Conservation (phyloP, 371 early-diverging fungal genomes). For the Dinochytrium kinnereticum region DNA sequence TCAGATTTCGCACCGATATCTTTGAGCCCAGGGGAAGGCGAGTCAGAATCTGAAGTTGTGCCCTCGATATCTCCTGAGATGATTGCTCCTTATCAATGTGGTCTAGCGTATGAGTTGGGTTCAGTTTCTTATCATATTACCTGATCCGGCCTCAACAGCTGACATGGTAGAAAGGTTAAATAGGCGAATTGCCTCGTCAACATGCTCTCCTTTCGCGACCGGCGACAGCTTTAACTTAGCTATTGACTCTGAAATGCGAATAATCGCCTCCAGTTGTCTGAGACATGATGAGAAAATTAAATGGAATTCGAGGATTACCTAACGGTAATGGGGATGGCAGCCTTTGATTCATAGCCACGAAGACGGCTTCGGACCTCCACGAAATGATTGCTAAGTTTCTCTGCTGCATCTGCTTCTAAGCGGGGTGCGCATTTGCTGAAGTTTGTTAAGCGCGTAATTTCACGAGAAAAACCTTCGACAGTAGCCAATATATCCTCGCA, state of each 20-base stretch:
- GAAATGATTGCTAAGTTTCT: conserved; percentile 93
- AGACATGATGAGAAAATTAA: not conserved
- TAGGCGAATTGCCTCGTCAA: conserved; percentile 98
- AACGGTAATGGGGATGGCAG: conserved; percentile 96
- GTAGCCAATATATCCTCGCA: conserved; percentile 93
- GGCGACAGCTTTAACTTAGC: conserved; percentile 97
- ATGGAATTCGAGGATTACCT: conserved; percentile 48
- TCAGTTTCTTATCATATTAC: conserved; percentile 22
- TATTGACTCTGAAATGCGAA: conserved; percentile 98
- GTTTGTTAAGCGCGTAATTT: not conserved
- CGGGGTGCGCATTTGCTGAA: conserved; percentile 90
- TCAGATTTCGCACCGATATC: conserved; percentile 73
- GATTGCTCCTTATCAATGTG: conserved; percentile 32
- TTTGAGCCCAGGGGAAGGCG: conserved; percentile 91
- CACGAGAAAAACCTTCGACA: conserved; percentile 72
- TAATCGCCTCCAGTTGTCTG: conserved; percentile 98
- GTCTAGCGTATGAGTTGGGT: not conserved
- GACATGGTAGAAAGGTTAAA: conserved; percentile 99
- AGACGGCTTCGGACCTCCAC: conserved; percentile 91
- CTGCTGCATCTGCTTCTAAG: conserved; percentile 83
- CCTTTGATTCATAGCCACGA: conserved; percentile 73
- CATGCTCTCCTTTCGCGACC: conserved; percentile 87
- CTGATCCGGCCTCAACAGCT: conserved; percentile 74
- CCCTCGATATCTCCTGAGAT: conserved; percentile 71
- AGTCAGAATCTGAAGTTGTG: conserved; percentile 82